Conservation (phyloP, 768 basidiomycete genomes). For the Punctularia strigosozonata region DNA sequence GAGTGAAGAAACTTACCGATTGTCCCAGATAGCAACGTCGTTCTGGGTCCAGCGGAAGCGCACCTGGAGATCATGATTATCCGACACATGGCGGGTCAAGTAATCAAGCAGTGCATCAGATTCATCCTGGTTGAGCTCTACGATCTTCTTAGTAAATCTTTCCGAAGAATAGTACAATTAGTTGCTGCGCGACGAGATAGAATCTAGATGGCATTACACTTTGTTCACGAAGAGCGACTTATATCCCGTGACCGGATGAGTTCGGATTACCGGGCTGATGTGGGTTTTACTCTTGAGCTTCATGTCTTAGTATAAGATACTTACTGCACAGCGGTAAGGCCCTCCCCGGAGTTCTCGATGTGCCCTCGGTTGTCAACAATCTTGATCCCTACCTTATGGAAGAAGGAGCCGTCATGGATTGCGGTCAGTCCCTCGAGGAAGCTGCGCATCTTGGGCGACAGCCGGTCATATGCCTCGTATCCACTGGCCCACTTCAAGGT, state of each 20-base stretch:
- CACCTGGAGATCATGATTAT: slow-evolving; percentile 50
- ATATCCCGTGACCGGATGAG: slow-evolving; percentile 52
- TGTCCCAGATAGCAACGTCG: slow-evolving; percentile 54
- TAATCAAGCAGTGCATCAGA: slow-evolving; percentile 37
- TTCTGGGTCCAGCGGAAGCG: slow-evolving; percentile 39
- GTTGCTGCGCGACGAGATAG: neutral
- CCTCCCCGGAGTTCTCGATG: slow-evolving; percentile 37
- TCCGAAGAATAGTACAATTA: neutral
- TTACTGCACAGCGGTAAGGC: slow-evolving; percentile 40
- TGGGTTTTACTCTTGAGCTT: too few relatives aligned
- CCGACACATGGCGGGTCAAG: slow-evolving; percentile 34
- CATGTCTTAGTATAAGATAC: too few relatives aligned
- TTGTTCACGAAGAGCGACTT: slow-evolving; percentile 45
- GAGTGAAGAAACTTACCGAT: too few relatives aligned
- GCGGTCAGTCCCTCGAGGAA: slow-evolving; percentile 53
- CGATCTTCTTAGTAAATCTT: slow-evolving; percentile 44
- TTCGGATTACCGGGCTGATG: slow-evolving; percentile 33
- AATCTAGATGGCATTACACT: too few relatives aligned
- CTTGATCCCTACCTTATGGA: slow-evolving; percentile 20
- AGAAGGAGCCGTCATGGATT: slow-evolving; percentile 34
- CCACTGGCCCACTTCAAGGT: slow-evolving; percentile 20
- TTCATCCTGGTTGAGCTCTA: slow-evolving; percentile 41
- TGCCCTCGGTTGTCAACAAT: slow-evolving; percentile 30
- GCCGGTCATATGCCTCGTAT: slow-evolving; percentile 54
- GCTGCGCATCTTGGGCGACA: slow-evolving; percentile 39